Evolutionary conservation across 768 basidiomycete species (phyloP).

Genomic region (Termitomyces sp.): DNA sequence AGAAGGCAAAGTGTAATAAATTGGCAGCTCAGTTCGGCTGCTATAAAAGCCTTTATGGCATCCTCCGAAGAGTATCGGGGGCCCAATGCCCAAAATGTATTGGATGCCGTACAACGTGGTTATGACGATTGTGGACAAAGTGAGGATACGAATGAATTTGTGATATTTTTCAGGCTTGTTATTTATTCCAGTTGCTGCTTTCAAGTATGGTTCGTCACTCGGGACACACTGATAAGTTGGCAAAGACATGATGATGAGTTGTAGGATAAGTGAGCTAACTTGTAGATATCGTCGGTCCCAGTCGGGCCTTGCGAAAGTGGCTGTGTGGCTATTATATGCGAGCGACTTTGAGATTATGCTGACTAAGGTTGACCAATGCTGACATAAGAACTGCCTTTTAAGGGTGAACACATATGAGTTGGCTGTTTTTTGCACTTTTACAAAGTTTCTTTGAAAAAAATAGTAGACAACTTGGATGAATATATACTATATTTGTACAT

Average conservation of each 20-base stretch:
- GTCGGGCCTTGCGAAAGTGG: too few relatives aligned
- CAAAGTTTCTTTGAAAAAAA: too few relatives aligned
- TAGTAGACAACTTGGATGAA: too few relatives aligned
- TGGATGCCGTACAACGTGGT: slow-evolving; percentile 9
- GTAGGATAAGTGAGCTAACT: background rate
- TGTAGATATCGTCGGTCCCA: too few relatives aligned
- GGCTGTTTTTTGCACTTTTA: too few relatives aligned
- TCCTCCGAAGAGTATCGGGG: background rate
- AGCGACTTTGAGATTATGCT: too few relatives aligned
- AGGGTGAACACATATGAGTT: too few relatives aligned
- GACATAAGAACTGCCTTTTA: too few relatives aligned
- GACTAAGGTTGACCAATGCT: too few relatives aligned
- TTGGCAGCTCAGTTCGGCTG: slow-evolving; percentile 28
- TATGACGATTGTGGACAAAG: slow-evolving; percentile 7
- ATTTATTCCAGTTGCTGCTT: background rate
- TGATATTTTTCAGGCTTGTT: background rate
- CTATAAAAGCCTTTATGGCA: slow-evolving; percentile 11
- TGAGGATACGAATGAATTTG: slow-evolving; percentile 50
- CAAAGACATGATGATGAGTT: slow-evolving; percentile 9
- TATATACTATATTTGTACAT: too few relatives aligned
- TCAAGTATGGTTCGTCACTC: background rate
- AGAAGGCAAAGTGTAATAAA: slow-evolving; percentile 57
- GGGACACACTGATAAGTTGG: slow-evolving; percentile 12
- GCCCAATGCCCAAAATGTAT: slow-evolving; percentile 1
- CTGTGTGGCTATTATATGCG: too few relatives aligned